A percentile compares a stretch with the other conserved stretches of the same genome.
Evolutionary conservation across 1,284 basidiomycete species (phyloP).

Genomic region (Malassezia pachydermatis): DNA sequence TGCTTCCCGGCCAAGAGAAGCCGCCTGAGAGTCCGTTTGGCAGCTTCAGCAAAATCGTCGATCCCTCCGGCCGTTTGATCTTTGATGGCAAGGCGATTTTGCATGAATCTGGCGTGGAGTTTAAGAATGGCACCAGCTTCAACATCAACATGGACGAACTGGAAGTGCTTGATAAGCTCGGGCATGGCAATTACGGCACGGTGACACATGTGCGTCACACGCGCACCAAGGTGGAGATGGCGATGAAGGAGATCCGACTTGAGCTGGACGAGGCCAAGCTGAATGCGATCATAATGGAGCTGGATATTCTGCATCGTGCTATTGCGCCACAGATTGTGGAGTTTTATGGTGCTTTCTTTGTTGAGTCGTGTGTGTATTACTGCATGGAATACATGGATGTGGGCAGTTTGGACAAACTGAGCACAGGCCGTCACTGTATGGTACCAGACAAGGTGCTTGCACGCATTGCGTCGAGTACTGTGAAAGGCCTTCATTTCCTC

Average conservation of each 20-base stretch:
- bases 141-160: slow-evolving; percentile 93
- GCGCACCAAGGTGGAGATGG: slow-evolving; percentile 90
- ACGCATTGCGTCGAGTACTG: slow-evolving; percentile 70
- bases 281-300: slow-evolving; percentile 94
- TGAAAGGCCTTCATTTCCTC: slow-evolving; percentile 83
- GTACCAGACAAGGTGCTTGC: slow-evolving; percentile 78
- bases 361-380: slow-evolving; percentile 96
- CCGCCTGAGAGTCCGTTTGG: slow-evolving; percentile 61
- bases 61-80: slow-evolving; percentile 84
- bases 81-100: slow-evolving; percentile 87
- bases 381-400: slow-evolving; percentile 99
- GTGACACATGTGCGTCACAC: slow-evolving; percentile 90
- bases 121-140: slow-evolving; percentile 82
- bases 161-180: slow-evolving; percentile 72
- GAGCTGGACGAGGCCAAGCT: slow-evolving; percentile 89
- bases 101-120: slow-evolving; percentile 85
- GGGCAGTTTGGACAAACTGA: slow-evolving; percentile 76
- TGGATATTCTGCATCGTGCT: slow-evolving; percentile 91
- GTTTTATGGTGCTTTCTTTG: slow-evolving; percentile 97
- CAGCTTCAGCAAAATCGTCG: slow-evolving; percentile 92
- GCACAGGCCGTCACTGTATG: slow-evolving; percentile 38
- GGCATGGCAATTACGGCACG: slow-evolving; percentile 91
- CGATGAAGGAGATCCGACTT: slow-evolving; percentile 99
- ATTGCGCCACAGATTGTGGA: slow-evolving; percentile 85
- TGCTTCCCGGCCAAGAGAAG: slow-evolving; percentile 2